phyloP scores from a whole-genome alignment of 1,139 yeast species.

The Magnusiomyces ingens region DNA sequence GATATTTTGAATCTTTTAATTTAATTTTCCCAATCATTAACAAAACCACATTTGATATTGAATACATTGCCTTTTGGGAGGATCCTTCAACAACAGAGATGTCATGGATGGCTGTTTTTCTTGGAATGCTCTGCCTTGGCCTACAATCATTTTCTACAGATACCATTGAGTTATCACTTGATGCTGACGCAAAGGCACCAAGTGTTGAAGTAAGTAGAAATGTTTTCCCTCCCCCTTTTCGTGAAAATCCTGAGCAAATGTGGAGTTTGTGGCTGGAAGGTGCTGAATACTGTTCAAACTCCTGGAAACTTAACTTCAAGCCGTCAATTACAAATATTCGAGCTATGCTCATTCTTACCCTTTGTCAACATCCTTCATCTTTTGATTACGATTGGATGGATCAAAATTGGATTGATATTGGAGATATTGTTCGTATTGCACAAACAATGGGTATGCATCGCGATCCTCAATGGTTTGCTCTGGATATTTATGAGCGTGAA shows the following conservation, averaged over 20 bases:
- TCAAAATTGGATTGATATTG: slow-evolving; percentile 27
- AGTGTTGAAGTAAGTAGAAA: not conserved
- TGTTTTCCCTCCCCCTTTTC: slow-evolving; percentile 16
- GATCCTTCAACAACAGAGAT: slow-evolving; percentile 27
- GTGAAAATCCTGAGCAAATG: slow-evolving; percentile 20
- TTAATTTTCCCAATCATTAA: slow-evolving; percentile 29
- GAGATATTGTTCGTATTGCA: slow-evolving; percentile 26
- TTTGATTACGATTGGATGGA: slow-evolving; percentile 25
- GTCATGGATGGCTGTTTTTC: slow-evolving; percentile 29
- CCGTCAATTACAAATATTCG: slow-evolving; percentile 31
- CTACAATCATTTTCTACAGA: slow-evolving; percentile 26
- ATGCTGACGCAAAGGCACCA: not conserved
- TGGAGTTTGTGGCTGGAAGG: slow-evolving; percentile 29
- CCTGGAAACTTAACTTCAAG: slow-evolving; percentile 29
- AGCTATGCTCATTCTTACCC: slow-evolving; percentile 29
- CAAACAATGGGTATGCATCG: slow-evolving; percentile 34
- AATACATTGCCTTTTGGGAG: slow-evolving; percentile 29
- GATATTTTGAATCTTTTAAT: slow-evolving; percentile 28
- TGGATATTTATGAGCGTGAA: slow-evolving; percentile 30
- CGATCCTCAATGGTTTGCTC: slow-evolving; percentile 32
- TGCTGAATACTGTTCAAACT: slow-evolving; percentile 27
- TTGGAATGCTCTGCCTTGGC: slow-evolving; percentile 28
- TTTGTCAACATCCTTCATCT: slow-evolving; percentile 23
- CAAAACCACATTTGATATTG: slow-evolving; percentile 26
- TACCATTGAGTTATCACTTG: slow-evolving; percentile 6